These are phyloP conservation scores for Phaeotremella skinneri DNA, from an alignment of 768 basidiomycete genomes.

Conservation along the genomic window DNA sequence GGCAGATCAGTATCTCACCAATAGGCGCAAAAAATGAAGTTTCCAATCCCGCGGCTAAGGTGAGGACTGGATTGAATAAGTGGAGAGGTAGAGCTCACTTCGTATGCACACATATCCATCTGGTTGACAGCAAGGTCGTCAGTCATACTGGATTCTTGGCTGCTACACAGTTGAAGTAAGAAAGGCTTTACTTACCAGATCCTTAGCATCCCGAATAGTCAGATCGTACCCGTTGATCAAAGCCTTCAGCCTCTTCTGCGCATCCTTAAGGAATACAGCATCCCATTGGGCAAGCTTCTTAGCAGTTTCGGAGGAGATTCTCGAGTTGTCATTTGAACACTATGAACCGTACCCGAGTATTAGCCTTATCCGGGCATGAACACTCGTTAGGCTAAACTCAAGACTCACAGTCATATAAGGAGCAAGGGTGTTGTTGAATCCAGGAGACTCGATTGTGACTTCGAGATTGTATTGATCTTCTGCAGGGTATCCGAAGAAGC, in stretches of 20 bases:
- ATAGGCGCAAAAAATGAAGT: not conserved
- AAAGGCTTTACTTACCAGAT: constrained; percentile 30
- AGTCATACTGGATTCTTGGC: not conserved
- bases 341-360: constrained; percentile 38
- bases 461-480: constrained; percentile 70
- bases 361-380: not conserved
- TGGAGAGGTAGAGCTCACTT: constrained; percentile 26
- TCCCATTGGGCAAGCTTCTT: constrained; percentile 60
- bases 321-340: constrained; percentile 45
- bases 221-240: constrained; percentile 42
- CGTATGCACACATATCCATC: constrained; percentile 50
- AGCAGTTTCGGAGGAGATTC: constrained; percentile 5
- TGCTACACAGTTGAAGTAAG: not conserved
- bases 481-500: constrained; percentile 71
- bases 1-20: not conserved
- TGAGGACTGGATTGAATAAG: not conserved
- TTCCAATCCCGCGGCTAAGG: not conserved
- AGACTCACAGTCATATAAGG: constrained; percentile 66
- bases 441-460: constrained; percentile 66
- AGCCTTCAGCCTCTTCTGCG: constrained; percentile 61
- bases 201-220: constrained; percentile 39
- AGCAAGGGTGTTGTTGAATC: constrained; percentile 78
- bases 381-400: not conserved
- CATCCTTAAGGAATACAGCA: constrained; percentile 66
- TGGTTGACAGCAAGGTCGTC: constrained; percentile 10